Conservation (phyloP, 2,329 filamentous ascomycete species). For the Cladophialophora bantiana region DNA sequence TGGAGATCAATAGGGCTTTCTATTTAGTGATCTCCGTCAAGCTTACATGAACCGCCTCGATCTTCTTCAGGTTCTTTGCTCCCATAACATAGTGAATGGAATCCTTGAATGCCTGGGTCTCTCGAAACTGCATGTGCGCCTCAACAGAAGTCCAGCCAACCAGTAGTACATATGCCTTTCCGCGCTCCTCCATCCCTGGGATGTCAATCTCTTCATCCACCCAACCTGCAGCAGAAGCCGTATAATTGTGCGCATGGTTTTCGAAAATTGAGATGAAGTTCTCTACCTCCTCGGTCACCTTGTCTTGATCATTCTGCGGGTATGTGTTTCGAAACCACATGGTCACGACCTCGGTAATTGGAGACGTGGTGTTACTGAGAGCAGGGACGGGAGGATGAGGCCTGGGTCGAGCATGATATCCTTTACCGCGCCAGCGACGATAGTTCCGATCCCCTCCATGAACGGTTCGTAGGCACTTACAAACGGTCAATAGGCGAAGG, state of each 20-base stretch:
- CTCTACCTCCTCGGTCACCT: conserved; percentile 23
- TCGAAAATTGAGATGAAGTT: conserved; percentile 30
- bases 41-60: conserved; percentile 36
- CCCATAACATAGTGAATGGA: conserved; percentile 36
- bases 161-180: conserved; percentile 41
- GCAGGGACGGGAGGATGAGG: conserved; percentile 38
- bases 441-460: conserved; percentile 31
- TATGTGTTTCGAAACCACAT: conserved; percentile 35
- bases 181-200: conserved; percentile 43
- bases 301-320: conserved; percentile 28
- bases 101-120: conserved; percentile 47
- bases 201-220: conserved; percentile 42
- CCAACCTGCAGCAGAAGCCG: conserved; percentile 38
- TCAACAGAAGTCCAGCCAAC: conserved; percentile 51
- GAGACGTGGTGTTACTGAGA: conserved; percentile 32
- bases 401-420: conserved; percentile 35
- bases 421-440: conserved; percentile 29
- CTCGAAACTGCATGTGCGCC: conserved; percentile 47
- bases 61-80: conserved; percentile 36
- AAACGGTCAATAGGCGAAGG: not conserved
- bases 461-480: conserved; percentile 38
- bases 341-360: conserved; percentile 37
- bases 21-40: conserved; percentile 12
- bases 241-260: conserved; percentile 36
- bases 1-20: not conserved